Evolutionary conservation across 2,329 filamentous ascomycete genomes (phyloP), one percentile per base, ranked within the genome.

Genomic region (Chaetomium sp.): DNA sequence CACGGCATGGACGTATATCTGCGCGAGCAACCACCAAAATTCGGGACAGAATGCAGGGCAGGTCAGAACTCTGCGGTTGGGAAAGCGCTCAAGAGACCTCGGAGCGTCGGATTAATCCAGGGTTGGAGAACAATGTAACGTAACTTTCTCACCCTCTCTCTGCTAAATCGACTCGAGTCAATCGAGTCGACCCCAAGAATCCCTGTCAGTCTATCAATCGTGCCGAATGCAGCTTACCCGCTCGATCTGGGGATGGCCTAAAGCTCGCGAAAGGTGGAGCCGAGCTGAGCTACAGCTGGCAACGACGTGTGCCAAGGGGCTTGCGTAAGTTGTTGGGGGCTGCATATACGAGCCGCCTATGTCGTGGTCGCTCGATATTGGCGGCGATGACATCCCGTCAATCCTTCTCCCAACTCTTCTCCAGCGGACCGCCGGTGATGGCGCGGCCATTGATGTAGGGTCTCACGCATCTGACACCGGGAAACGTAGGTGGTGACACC

Each of bases 291-390:
- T 47, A 19, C 45, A 21, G 19, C n/a, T 9, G 19, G 21, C 9
- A 13, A 51, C 45, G 50, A 65, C 54, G 58, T 49, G 13, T 62
- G 63, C 63, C 63, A 65, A 65, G 63, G 54, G 35, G 23, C 45
- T 3, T 45, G 9, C 31, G 33, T n/a, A n/a, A n/a, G n/a, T 31
- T 27, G 29, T 31, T 29, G 42, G 51, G 23, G 16, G 38, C 25
- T 61, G 63, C 63, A 62, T 57, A 65, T 65, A 65, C 63, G 63
- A 65, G 63, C 33, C 27, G 57, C 31, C 49, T n/a, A n/a, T n/a
- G n/a, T 57, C 57, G 23, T 57, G 50, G 38, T 42, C 42, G 27
- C 27, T 16, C 23, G 19, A 59, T 59, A 38, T 59, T 63, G 55
- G 29, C 16, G 19, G 21, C 29, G 9, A 8, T 10, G 19, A 6